A percentile compares a stretch with the other conserved stretches of the same genome.
phyloP scores from a whole-genome alignment of 1,139 yeast species.

The Lodderomyces parapsilosis region DNA sequence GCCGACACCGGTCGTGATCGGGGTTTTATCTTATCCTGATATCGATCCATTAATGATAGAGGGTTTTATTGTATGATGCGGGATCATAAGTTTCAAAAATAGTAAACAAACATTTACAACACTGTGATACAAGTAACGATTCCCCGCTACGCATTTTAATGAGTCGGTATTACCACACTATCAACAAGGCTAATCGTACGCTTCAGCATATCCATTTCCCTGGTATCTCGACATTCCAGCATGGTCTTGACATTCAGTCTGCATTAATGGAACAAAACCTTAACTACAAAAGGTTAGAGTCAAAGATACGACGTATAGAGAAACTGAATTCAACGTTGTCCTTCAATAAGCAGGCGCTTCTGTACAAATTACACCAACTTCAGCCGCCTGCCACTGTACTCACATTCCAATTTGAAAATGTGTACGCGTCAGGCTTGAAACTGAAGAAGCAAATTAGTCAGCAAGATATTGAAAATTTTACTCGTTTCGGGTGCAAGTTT shows the following conservation, averaged over 20 bases:
- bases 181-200: slow-evolving; percentile 17
- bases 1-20: slow-evolving; percentile 9
- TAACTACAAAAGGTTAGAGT: slow-evolving; percentile 56
- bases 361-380: slow-evolving; percentile 43
- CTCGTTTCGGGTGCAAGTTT: slow-evolving; percentile 43
- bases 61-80: neutral
- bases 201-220: slow-evolving; percentile 66
- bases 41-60: neutral
- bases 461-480: slow-evolving; percentile 36
- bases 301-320: slow-evolving; percentile 25
- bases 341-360: slow-evolving; percentile 16
- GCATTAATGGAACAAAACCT: slow-evolving; percentile 59
- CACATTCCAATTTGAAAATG: slow-evolving; percentile 80
- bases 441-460: slow-evolving; percentile 48
- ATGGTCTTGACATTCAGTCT: slow-evolving; percentile 66
- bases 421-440: slow-evolving; percentile 87
- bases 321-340: slow-evolving; percentile 3
- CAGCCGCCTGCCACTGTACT: slow-evolving; percentile 64
- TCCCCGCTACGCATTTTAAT: neutral
- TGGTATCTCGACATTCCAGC: slow-evolving; percentile 51
- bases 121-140: no score
- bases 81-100: neutral
- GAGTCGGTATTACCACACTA: neutral
- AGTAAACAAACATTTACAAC: neutral
- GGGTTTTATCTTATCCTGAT: neutral